Conservation (phyloP, 2,329 filamentous ascomycete species). For the Cytospora paraplurivora region DNA sequence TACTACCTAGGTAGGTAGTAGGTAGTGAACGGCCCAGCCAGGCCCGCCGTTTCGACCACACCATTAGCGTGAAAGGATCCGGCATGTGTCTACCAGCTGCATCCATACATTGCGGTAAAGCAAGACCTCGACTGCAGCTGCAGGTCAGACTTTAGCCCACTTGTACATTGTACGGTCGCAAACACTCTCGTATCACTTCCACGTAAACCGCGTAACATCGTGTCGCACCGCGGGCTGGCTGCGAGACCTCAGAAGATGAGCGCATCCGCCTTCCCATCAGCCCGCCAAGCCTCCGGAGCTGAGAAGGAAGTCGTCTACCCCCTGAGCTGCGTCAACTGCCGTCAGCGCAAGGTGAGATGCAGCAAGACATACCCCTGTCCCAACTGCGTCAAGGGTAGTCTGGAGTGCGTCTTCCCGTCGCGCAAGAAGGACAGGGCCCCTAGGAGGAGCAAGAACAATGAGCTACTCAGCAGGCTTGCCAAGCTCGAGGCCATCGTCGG, state of each 20-base stretch:
- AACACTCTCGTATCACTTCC: background rate
- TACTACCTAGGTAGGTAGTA: too few relatives aligned
- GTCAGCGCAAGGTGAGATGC: slow-evolving; percentile 64
- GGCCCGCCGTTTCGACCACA: background rate
- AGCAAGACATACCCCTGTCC: slow-evolving; percentile 58
- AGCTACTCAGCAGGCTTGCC: slow-evolving; percentile 47
- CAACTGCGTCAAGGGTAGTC: slow-evolving; percentile 51
- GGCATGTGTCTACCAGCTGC: background rate
- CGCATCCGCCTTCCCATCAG: slow-evolving; percentile 22
- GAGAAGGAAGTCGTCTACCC: slow-evolving; percentile 21
- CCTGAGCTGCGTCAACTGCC: slow-evolving; percentile 61
- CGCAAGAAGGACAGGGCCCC: slow-evolving; percentile 47
- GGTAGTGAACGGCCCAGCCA: background rate
- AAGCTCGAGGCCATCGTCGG: slow-evolving; percentile 50
- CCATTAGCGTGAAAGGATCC: background rate
- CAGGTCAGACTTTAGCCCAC: background rate
- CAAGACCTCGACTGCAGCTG: background rate
- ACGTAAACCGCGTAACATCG: background rate
- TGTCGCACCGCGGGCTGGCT: background rate
- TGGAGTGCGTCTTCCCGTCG: slow-evolving; percentile 51
- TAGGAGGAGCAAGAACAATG: slow-evolving; percentile 45
- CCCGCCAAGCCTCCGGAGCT: slow-evolving; percentile 16
- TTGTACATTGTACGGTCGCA: background rate
- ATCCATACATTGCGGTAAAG: too few relatives aligned
- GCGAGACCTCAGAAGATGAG: slow-evolving; percentile 11